phyloP scores from a whole-genome alignment of 257 asterid genomes.

The Fraxinus pennsylvanica region DNA sequence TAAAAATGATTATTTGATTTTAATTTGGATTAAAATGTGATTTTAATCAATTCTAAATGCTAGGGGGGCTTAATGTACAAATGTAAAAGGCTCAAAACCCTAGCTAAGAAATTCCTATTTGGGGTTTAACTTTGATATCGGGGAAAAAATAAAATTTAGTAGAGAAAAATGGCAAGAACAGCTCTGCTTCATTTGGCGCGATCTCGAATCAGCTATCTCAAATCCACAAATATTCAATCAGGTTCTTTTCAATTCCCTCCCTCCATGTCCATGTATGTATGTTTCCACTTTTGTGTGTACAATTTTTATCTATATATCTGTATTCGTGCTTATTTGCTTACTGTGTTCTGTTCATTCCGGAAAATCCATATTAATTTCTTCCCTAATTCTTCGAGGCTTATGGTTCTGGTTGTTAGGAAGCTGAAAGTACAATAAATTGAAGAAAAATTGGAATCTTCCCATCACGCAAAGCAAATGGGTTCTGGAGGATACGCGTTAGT shows the following conservation, averaged over 20 bases:
- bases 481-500: neutral
- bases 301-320: neutral
- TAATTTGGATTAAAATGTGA: too few species aligned
- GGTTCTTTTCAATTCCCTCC: slow-evolving; percentile 35
- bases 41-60: too few species aligned
- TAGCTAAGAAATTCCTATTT: neutral
- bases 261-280: neutral
- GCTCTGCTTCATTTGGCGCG: slow-evolving; percentile 55
- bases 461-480: neutral
- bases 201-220: slow-evolving; percentile 41
- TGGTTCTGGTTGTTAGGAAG: neutral
- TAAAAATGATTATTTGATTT: too few species aligned
- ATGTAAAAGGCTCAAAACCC: neutral
- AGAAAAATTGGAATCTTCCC: neutral
- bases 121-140: slow-evolving; percentile 21
- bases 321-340: neutral
- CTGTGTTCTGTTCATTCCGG: neutral
- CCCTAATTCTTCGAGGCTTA: neutral
- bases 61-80: too few species aligned
- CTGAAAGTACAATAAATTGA: neutral
- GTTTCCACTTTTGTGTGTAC: neutral
- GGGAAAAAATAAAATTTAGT: neutral
- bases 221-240: slow-evolving; percentile 42
- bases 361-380: neutral
- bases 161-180: slow-evolving; percentile 60